phyloP scores from a whole-genome alignment of 2,329 filamentous ascomycete genomes.

The Aspergillus glaucus region DNA sequence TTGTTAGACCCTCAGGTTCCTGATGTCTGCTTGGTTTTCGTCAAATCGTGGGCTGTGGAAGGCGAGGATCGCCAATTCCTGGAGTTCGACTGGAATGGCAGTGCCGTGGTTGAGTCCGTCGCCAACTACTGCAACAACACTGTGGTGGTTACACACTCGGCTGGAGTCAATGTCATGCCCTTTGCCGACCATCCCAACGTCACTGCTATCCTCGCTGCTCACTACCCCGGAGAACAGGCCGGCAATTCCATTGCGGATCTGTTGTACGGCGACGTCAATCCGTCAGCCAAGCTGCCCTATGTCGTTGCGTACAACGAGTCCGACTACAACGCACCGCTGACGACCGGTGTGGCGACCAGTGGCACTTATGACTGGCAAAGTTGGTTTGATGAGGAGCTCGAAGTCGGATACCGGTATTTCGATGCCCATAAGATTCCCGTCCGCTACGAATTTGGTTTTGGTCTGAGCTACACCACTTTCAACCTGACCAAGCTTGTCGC shows the following conservation, averaged over 20 bases:
- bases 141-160: slow-evolving; percentile 79
- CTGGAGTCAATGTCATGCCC: slow-evolving; percentile 56
- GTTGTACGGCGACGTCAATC: slow-evolving; percentile 74
- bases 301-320: slow-evolving; percentile 64
- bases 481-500: slow-evolving; percentile 61
- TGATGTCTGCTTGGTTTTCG: slow-evolving; percentile 63
- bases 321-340: slow-evolving; percentile 52
- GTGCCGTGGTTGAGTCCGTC: slow-evolving; percentile 74
- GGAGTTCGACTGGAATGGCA: slow-evolving; percentile 64
- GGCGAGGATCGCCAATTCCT: slow-evolving; percentile 61
- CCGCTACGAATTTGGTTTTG: slow-evolving; percentile 40
- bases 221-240: slow-evolving; percentile 75
- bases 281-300: slow-evolving; percentile 71
- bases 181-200: slow-evolving; percentile 72
- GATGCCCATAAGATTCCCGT: slow-evolving; percentile 14
- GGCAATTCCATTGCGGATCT: slow-evolving; percentile 74
- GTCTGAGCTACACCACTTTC: slow-evolving; percentile 63
- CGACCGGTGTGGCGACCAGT: slow-evolving; percentile 8
- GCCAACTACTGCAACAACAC: slow-evolving; percentile 70
- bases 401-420: slow-evolving; percentile 19
- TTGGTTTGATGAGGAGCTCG: slow-evolving; percentile 13
- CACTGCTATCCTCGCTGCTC: slow-evolving; percentile 78
- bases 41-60: slow-evolving; percentile 73
- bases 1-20: slow-evolving; percentile 25
- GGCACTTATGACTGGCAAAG: slow-evolving; percentile 12